These are phyloP conservation scores for Geotrichum aggregatum DNA, from an alignment of 1,139 yeast species.

Conservation along the genomic window DNA sequence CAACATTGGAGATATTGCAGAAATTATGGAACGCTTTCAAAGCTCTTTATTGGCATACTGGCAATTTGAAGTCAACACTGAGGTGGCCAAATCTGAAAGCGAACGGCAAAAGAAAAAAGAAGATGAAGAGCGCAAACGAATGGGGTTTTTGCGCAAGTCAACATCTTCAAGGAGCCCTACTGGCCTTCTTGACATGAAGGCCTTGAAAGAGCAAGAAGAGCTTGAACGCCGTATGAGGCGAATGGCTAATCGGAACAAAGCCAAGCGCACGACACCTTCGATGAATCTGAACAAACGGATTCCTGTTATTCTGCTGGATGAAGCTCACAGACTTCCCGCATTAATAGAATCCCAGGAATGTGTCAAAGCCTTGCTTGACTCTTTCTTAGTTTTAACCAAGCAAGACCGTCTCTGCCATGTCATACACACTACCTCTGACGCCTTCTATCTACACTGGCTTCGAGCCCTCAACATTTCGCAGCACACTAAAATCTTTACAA, in stretches of 20 bases:
- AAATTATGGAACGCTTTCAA: slow-evolving; percentile 23
- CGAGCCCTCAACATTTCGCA: slow-evolving; percentile 23
- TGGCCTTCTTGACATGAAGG: slow-evolving; percentile 14
- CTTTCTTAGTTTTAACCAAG: slow-evolving; percentile 25
- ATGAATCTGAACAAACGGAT: slow-evolving; percentile 19
- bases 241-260: background rate
- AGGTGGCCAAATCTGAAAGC: slow-evolving; percentile 14
- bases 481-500: slow-evolving; percentile 24
- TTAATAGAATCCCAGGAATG: slow-evolving; percentile 19
- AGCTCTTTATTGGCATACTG: slow-evolving; percentile 25
- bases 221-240: slow-evolving; percentile 12
- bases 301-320: slow-evolving; percentile 25
- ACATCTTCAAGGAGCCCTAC: background rate
- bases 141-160: background rate
- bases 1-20: slow-evolving; percentile 23
- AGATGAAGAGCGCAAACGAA: slow-evolving; percentile 5
- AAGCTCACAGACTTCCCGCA: slow-evolving; percentile 25
- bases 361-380: slow-evolving; percentile 23
- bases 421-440: slow-evolving; percentile 26
- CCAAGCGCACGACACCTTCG: slow-evolving; percentile 15
- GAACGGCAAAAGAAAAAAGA: slow-evolving; percentile 10
- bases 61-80: slow-evolving; percentile 23
- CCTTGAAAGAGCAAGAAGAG: slow-evolving; percentile 12
- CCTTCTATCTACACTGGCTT: slow-evolving; percentile 25
- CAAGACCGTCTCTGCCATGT: slow-evolving; percentile 27